phyloP scores from a whole-genome alignment of 169 alveolate genomes.

The Cardiosporidium cionae region DNA sequence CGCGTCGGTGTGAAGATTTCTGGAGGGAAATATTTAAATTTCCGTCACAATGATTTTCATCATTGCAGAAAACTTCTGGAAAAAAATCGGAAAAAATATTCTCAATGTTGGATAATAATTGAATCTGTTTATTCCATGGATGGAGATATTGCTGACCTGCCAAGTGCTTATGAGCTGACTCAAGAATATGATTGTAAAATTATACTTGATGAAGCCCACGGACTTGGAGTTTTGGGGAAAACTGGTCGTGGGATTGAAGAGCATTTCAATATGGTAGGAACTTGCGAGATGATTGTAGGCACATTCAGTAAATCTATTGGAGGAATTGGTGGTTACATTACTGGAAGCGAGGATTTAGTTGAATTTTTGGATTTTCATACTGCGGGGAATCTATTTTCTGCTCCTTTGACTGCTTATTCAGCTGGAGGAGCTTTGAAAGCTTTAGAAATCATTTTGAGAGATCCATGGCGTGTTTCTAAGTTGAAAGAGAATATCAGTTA shows the following conservation, averaged over 20 bases:
- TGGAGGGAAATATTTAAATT: conserved; percentile 49
- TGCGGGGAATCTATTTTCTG: conserved; percentile 60
- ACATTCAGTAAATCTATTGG: conserved; percentile 60
- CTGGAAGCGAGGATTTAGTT: conserved; percentile 43
- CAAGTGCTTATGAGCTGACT: conserved; percentile 41
- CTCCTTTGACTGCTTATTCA: conserved; percentile 58
- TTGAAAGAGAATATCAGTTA: conserved; percentile 43
- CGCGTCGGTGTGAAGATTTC: conserved; percentile 47
- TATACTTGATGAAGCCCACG: conserved; percentile 75
- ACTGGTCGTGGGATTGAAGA: conserved; percentile 75
- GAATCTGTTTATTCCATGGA: conserved; percentile 81
- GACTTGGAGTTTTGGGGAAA: conserved; percentile 69
- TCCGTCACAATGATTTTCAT: conserved; percentile 55
- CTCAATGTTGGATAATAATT: conserved; percentile 54
- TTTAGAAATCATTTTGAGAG: conserved; percentile 47
- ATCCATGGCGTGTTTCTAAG: conserved; percentile 46
- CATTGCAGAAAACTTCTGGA: conserved; percentile 40
- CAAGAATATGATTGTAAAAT: conserved; percentile 46
- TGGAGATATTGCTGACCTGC: conserved; percentile 68
- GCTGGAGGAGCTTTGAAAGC: conserved; percentile 61
- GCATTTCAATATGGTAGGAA: conserved; percentile 50
- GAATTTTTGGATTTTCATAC: conserved; percentile 60
- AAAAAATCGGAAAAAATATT: conserved; percentile 34
- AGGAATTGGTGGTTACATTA: conserved; percentile 59
- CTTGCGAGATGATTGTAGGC: conserved; percentile 54